Evolutionary conservation across 768 basidiomycete species (phyloP), one percentile per base, ranked within the genome.

Genomic region (Tylopilus vinaceipallidus): DNA sequence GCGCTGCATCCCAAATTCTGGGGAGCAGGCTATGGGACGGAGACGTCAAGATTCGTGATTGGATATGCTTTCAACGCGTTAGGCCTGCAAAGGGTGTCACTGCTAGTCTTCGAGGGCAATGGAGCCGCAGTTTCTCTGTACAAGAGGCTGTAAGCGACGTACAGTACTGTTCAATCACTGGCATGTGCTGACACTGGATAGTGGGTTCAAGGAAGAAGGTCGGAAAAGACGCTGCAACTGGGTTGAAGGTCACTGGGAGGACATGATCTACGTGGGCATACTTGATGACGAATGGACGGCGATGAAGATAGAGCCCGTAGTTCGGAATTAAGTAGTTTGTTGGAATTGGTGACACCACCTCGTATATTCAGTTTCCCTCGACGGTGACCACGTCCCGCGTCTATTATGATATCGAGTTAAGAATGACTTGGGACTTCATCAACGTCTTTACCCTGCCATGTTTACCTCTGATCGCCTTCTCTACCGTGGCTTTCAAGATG

Each of bases 191-290:
- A 49, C 43, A 27, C 10, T 23, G 40, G 10, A 17, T n/a, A 71
- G 66, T 20, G 67, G 65, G 1, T 72, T 72, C 50, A 52, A 62
- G 8, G 55, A 62, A 42, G 71, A 73, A 52, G 67, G 62, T 16
- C 56, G 48, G 41, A 61, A 59, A 36, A 44, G 69, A 38, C 63
- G 67, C 32, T 52, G 50, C 23, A 66, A 63, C 33, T 70, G 67
- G 64, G 52, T 57, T 17, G 58, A 64, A 30, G 66, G 69, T 7
- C 55, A 60, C 23, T 70, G 66, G 68, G 54, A 65, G 17, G 68
- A 71, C 37, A 46, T 50, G 19, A 53, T 68, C 17, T 51, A 52
- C 29, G 70, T 71, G 67, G 61, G 62, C 11, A 56, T n/a, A n/a
- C 50, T 68, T 17, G 60, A 65, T 16, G 64, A 70, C 26, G 69